Percentiles rank a stretch among this genome's conserved stretches.
Evolutionary conservation across 1,139 yeast genomes (phyloP).

Genomic region (Meyerozyma smithsonii): DNA sequence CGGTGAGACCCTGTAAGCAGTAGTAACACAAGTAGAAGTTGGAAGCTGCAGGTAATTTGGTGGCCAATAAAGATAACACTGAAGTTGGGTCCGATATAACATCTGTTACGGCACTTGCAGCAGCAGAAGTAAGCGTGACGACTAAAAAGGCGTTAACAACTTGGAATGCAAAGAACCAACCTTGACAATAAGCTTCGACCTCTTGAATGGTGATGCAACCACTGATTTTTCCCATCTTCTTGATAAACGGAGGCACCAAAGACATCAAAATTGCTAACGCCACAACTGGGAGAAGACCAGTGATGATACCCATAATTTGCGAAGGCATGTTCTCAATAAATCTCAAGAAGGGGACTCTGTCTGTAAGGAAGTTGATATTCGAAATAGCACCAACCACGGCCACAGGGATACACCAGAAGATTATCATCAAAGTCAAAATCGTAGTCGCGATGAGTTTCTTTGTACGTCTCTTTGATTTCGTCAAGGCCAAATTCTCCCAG

Average conservation of each 20-base stretch:
- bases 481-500: slow-evolving; percentile 67
- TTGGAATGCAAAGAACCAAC: slow-evolving; percentile 84
- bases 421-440: slow-evolving; percentile 48
- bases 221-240: slow-evolving; percentile 57
- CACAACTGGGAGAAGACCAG: slow-evolving; percentile 73
- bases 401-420: slow-evolving; percentile 85
- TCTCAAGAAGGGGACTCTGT: slow-evolving; percentile 55
- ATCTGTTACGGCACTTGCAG: slow-evolving; percentile 62
- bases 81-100: slow-evolving; percentile 47
- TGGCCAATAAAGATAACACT: slow-evolving; percentile 54
- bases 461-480: slow-evolving; percentile 36
- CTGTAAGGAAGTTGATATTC: slow-evolving; percentile 60
- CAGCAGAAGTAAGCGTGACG: slow-evolving; percentile 74
- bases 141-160: slow-evolving; percentile 82
- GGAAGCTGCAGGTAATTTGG: slow-evolving; percentile 66
- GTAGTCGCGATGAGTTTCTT: slow-evolving; percentile 39
- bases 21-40: slow-evolving; percentile 59
- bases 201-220: slow-evolving; percentile 71
- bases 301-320: slow-evolving; percentile 56
- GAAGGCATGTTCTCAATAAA: slow-evolving; percentile 64
- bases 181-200: slow-evolving; percentile 77
- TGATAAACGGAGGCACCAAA: slow-evolving; percentile 74
- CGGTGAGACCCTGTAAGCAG: slow-evolving; percentile 40
- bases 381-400: slow-evolving; percentile 80
- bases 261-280: slow-evolving; percentile 65